Base-by-base conservation (phyloP, 2,329 filamentous ascomycete genomes). In the Apiospora koreana region DNA sequence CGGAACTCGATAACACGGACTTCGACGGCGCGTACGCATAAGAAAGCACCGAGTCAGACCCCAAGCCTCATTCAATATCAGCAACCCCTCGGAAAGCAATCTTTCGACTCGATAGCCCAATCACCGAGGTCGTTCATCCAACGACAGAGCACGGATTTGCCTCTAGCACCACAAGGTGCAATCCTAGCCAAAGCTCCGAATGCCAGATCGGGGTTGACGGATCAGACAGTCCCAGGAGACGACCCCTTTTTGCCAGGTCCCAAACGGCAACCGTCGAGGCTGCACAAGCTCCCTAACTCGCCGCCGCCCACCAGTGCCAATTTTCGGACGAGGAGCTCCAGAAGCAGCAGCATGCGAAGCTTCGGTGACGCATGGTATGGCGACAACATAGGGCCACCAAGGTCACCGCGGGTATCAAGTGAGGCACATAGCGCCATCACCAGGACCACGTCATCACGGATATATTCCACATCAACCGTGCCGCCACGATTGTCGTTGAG, bases 171-270 rank as follows among this genome's bases (percentile, higher is more conserved):
- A 1, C 79, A 81, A 31, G 81, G 86, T 2, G 85, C 88, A 0
- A 84, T 89, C 12, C 81, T 89, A 38, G 88, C 89, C 16, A 83
- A 85, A 65, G 89, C 89, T 8, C 89, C 89, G 16, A 91, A 91
- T 74, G 83, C 89, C n/a, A 83, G 89, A 25, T 84, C 84, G 1
- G 89, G 89, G 21, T 83, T 92, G 7, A 91, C 89, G 2, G 89
- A 91, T 72, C 88, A 91, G 74, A 79, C 85, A 1, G 78, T 91
- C 2, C 88, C 89, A 6, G 89, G 89, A 43, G 89, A 88, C 70
- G 86, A 86, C 64, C 87, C 89, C 3, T 92, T 89, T 73, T 77
- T 91, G 41, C 79, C 85, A 9, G 80, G 83, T 14, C 81, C 86
- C 1, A 89, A 85, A 77, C 84, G 87, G 14, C 85, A 87, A 18